Evolutionary conservation across 208 protist genomes (phyloP), one percentile per base, ranked within the genome.

Genomic region (Acanthamoeba triangularis): DNA sequence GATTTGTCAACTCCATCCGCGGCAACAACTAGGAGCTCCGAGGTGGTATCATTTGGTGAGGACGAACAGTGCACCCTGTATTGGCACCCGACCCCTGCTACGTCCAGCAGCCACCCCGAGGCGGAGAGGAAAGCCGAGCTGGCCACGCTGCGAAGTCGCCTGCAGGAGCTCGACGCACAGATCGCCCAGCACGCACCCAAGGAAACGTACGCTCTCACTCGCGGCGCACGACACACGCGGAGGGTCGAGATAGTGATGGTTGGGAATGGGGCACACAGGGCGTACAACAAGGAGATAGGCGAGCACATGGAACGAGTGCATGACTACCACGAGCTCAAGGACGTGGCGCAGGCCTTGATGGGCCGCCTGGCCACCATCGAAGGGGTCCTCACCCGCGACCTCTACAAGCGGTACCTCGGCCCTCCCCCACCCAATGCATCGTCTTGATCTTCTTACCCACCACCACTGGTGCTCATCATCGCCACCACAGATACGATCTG

Each of bases 281-380:
- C 44, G 6, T 74, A 74, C 63, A 59, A 92, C 41, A 30, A 49
- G 41, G 52, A 67, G 61, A 76, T 76, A 8, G 41, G 33, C 0
- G 35, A 6, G 61, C 63, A 92, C 61, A 92, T 92, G 87, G 59
- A 92, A 18, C 61, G 61, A 0, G 61, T 92, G 28, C 87, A 92
- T 23, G 61, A 92, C 18, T 92, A 92, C 87, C 72, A 92, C 87
- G 87, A 92, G 61, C 87, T 92, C 35, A 92, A 92, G 33, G 87
- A 92, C 61, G 33, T 92, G 23, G 87, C 61, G 87, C 87, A 92
- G 25, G 63, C 63, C 23, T 59, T 92, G 23, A 92, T 92, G 87
- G 87, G 87, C 59, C n/a, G 63, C 3, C 59, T 92, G n/a, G 87
- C 80, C 49, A 88, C 80, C 49, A 63, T 88, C 52, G 80, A 88